These are phyloP conservation scores for Rhodofomes roseus DNA, from an alignment of 1,284 basidiomycete species.

Conservation along the genomic window DNA sequence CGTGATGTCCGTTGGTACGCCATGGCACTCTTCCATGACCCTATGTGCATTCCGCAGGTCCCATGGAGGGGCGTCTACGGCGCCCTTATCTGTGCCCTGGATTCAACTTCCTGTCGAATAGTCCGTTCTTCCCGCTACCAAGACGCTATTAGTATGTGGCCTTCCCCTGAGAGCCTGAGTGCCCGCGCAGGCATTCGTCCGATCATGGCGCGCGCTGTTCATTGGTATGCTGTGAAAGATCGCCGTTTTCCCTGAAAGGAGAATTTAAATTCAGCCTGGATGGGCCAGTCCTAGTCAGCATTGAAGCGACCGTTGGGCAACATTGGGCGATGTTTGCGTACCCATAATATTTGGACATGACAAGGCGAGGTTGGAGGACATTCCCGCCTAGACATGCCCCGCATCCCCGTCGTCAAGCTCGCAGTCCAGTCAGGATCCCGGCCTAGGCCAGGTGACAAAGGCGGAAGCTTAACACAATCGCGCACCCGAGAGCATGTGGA, in stretches of 20 bases:
- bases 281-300: too few species aligned
- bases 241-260: neutral
- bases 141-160: neutral
- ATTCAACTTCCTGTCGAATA: neutral
- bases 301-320: too few species aligned
- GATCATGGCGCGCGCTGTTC: neutral
- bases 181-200: neutral
- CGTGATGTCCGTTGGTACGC: neutral
- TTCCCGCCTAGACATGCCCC: neutral
- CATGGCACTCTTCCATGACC: neutral
- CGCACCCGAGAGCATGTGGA: neutral
- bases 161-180: neutral
- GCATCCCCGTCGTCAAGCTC: neutral
- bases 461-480: neutral
- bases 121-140: neutral
- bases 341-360: neutral
- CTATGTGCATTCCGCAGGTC: neutral
- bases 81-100: constrained; percentile 1
- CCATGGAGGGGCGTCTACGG: neutral
- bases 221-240: neutral
- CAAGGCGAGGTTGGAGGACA: neutral
- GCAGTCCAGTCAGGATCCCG: neutral
- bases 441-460: neutral
- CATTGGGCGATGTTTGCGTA: neutral
- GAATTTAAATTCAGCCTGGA: neutral